Base-by-base conservation (phyloP, 208 protist species). In the Trypanosoma melophagium region DNA sequence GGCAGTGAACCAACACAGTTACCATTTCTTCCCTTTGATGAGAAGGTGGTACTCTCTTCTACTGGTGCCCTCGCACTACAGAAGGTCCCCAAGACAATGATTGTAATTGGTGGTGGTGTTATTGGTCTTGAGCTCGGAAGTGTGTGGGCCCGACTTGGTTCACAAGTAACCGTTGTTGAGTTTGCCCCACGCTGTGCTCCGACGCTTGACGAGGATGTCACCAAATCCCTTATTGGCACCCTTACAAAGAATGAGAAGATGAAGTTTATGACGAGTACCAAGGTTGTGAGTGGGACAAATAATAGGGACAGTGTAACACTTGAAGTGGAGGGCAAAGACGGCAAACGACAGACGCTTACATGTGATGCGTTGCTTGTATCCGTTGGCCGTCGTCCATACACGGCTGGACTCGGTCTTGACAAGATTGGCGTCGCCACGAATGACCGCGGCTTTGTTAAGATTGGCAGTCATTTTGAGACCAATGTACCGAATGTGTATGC, bases 21-120 rank as follows among this genome's bases (percentile, higher is more conserved):
- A 16, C 98, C 98, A 12, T 95, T 95, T 62, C 56, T 98, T 0
- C 79, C 84, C 25, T 96, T 99, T 60, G 99, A 99, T 76, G 98
- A 99, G 83, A 92, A 99, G 74, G 76, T 81, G 1, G 96, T 99
- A 66, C 79, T 99, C 24, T 98, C 97, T 22, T 99, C 98, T 35
- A 99, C 98, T 25, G 99, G 98, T 52, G 98, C 97, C 12, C 89
- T 99, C 4, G 73, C 81, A 1, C 76, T 99, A 9, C 73, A 87
- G 31, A 74, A 94, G 59, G 88, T 99, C 14, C 99, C 99, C 41
- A 97, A 99, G 82, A 90, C 86, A 44, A 87, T 99, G 84, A 85
- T 99, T 28, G 98, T 99, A 21, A 96, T 99, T 80, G 99, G 99
- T 57, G 98, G 90, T 42, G 99, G 99, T 77, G 98, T 99, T 14